Conservation (phyloP, 768 basidiomycete species). For the Pleurotus ostreatus region DNA sequence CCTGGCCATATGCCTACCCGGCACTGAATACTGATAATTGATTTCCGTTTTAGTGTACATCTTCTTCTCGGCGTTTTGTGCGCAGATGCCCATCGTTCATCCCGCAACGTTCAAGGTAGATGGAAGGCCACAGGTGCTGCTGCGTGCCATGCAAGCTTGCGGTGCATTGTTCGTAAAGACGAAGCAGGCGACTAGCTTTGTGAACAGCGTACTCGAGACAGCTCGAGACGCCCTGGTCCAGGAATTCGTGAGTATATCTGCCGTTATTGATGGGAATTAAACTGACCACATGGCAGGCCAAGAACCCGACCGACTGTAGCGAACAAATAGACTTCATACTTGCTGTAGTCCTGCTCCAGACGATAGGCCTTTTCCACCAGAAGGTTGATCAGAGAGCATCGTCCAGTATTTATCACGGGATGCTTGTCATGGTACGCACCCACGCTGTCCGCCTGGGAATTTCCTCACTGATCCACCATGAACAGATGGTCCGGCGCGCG, state of each 20-base stretch:
- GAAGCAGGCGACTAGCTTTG: conserved; percentile 41
- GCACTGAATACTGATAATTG: neutral
- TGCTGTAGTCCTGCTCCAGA: conserved; percentile 50
- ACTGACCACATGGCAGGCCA: conserved; percentile 28
- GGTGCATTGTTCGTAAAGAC: conserved; percentile 57
- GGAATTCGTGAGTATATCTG: conserved; percentile 47
- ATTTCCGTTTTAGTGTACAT: conserved; percentile 35
- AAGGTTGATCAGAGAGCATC: conserved; percentile 41
- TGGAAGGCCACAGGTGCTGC: conserved; percentile 43
- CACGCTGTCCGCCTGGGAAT: neutral
- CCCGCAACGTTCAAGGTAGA: conserved; percentile 46
- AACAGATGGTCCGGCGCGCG: conserved; percentile 43
- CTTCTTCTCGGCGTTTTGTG: conserved; percentile 51
- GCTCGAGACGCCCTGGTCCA: conserved; percentile 45
- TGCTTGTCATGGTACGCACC: conserved; percentile 52
- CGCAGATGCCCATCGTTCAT: conserved; percentile 56
- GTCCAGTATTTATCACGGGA: conserved; percentile 53
- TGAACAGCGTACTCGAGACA: conserved; percentile 36
- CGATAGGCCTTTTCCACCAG: conserved; percentile 53
- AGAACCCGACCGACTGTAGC: conserved; percentile 25
- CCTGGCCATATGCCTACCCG: neutral
- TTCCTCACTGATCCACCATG: neutral
- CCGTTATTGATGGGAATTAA: neutral
- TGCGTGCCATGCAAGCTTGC: conserved; percentile 56
- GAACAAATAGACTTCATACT: conserved; percentile 42